phyloP scores from a whole-genome alignment of 2,329 filamentous ascomycete species.

The Metarhizium humberi region DNA sequence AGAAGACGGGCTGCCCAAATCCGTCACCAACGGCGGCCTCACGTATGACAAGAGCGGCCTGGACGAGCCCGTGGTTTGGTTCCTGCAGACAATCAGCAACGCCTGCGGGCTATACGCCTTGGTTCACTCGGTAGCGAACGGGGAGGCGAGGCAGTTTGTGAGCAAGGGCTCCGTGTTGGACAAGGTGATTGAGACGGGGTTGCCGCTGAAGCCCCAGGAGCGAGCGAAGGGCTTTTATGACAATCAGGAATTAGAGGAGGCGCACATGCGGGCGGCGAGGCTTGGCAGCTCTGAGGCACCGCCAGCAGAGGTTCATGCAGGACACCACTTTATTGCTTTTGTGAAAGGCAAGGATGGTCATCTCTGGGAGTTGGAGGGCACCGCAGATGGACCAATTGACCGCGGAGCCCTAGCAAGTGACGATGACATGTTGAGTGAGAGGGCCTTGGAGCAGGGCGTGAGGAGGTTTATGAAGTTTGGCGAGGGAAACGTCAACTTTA shows the following conservation, averaged over 20 bases:
- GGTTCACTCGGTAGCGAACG: constrained; percentile 65
- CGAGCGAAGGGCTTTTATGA: constrained; percentile 65
- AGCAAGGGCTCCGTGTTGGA: constrained; percentile 43
- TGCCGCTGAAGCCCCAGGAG: constrained; percentile 46
- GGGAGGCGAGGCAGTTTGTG: constrained; percentile 47
- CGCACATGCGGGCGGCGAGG: constrained; percentile 60
- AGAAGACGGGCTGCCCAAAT: constrained; percentile 15
- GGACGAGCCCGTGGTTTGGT: constrained; percentile 67
- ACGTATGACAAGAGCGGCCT: constrained; percentile 24
- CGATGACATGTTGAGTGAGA: constrained; percentile 57
- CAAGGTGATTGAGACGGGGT: constrained; percentile 50
- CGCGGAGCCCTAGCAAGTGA: constrained; percentile 44
- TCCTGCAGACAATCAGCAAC: constrained; percentile 75
- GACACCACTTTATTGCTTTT: constrained; percentile 76
- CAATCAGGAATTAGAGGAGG: constrained; percentile 58
- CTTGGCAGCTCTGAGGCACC: constrained; percentile 60
- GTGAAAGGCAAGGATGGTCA: constrained; percentile 55
- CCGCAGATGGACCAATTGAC: constrained; percentile 63
- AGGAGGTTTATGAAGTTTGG: constrained; percentile 30
- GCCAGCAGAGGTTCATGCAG: constrained; percentile 48
- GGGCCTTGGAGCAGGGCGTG: constrained; percentile 54
- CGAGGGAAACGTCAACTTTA: constrained; percentile 28
- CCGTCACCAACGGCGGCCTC: constrained; percentile 11
- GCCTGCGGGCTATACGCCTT: constrained; percentile 75
- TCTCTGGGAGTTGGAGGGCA: constrained; percentile 75